These are phyloP conservation scores for Uncinocarpus reesii DNA, from an alignment of 2,329 filamentous ascomycete species.

Conservation along the genomic window DNA sequence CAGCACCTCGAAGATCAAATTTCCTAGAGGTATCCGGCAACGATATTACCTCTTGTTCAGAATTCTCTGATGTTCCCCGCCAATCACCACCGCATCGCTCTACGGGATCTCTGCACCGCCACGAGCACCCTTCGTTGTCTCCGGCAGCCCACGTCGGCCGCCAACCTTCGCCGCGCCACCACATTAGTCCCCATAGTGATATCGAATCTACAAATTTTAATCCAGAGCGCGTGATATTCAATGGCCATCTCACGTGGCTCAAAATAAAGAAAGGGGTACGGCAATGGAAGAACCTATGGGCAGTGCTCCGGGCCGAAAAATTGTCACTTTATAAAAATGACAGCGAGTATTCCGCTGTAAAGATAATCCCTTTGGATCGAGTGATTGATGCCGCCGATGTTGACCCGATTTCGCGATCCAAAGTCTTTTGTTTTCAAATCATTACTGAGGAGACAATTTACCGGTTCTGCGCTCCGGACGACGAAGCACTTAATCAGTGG, in stretches of 20 bases:
- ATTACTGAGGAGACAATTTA: slow-evolving; percentile 86
- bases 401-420: slow-evolving; percentile 73
- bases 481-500: slow-evolving; percentile 73
- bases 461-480: slow-evolving; percentile 64
- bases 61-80: slow-evolving; percentile 59
- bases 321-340: slow-evolving; percentile 90
- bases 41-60: slow-evolving; percentile 68
- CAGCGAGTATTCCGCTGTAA: slow-evolving; percentile 73
- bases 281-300: slow-evolving; percentile 93
- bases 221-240: slow-evolving; percentile 82
- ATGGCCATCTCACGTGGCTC: slow-evolving; percentile 78
- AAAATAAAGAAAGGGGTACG: slow-evolving; percentile 69
- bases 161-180: slow-evolving; percentile 38
- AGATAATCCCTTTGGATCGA: slow-evolving; percentile 65
- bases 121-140: slow-evolving; percentile 10
- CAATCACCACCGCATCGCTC: slow-evolving; percentile 24
- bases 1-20: neutral
- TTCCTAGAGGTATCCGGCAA: slow-evolving; percentile 48
- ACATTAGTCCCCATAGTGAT: slow-evolving; percentile 54
- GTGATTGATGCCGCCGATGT: slow-evolving; percentile 90
- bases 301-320: slow-evolving; percentile 73
- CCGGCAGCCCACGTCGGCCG: slow-evolving; percentile 20
- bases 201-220: slow-evolving; percentile 47
- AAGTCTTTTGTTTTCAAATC: slow-evolving; percentile 78
- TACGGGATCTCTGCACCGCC: slow-evolving; percentile 22